A percentile compares a stretch with the other conserved stretches of the same genome.
These are phyloP conservation scores for Globisporangium takayamanum DNA, from an alignment of 352 stramenopile species.

Conservation along the genomic window DNA sequence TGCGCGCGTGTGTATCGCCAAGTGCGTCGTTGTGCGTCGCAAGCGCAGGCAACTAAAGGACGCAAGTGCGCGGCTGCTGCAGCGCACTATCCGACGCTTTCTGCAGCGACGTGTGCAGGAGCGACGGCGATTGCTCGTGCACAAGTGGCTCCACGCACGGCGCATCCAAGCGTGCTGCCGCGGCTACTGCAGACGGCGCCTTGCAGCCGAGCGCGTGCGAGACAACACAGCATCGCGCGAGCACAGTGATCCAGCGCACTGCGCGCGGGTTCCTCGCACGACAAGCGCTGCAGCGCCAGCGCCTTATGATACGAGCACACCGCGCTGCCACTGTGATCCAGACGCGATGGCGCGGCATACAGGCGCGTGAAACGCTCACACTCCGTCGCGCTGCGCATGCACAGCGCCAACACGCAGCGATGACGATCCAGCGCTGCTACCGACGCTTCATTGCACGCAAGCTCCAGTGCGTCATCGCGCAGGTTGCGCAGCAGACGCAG, in stretches of 20 bases:
- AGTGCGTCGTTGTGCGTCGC: slow-evolving; percentile 13
- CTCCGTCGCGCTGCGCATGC: not conserved
- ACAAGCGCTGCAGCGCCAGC: slow-evolving; percentile 16
- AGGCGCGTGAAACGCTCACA: slow-evolving; percentile 5
- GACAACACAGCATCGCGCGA: slow-evolving; percentile 6
- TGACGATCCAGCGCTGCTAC: slow-evolving; percentile 36
- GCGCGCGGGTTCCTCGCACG: slow-evolving; percentile 13
- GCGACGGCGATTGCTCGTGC: slow-evolving; percentile 9
- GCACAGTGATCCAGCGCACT: slow-evolving; percentile 20
- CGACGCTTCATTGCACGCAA: slow-evolving; percentile 19
- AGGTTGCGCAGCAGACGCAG: slow-evolving; percentile 12
- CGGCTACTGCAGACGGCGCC: slow-evolving; percentile 21
- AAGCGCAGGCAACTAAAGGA: slow-evolving; percentile 7
- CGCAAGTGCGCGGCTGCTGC: slow-evolving; percentile 22
- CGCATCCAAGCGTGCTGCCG: slow-evolving; percentile 40
- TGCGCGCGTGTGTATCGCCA: slow-evolving; percentile 20
- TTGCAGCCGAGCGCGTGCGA: slow-evolving; percentile 1
- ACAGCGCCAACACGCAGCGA: slow-evolving; percentile 24
- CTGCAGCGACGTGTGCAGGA: slow-evolving; percentile 7
- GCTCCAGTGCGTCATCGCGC: slow-evolving; percentile 12
- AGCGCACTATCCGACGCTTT: slow-evolving; percentile 26
- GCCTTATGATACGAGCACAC: not conserved
- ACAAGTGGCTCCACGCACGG: slow-evolving; percentile 30
- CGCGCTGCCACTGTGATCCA: slow-evolving; percentile 15
- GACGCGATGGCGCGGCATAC: slow-evolving; percentile 21